These are phyloP conservation scores for Stellera chamaejasme DNA, from an alignment of 345 rosid genomes.

Conservation along the genomic window DNA sequence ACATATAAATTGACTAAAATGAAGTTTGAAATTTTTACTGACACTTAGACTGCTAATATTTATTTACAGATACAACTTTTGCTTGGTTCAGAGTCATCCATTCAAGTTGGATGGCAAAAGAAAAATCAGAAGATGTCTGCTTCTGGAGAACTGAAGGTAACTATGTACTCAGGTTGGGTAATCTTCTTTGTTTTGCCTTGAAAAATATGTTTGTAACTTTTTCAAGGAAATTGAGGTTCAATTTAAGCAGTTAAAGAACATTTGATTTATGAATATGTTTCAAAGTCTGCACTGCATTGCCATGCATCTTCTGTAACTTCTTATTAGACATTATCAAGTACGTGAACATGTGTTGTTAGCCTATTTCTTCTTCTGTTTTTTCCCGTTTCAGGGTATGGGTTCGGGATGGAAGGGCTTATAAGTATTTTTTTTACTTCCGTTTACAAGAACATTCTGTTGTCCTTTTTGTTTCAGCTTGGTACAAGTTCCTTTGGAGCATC, in stretches of 20 bases:
- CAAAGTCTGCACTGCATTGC: not conserved
- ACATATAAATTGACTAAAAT: no score
- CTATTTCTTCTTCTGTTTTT: not conserved
- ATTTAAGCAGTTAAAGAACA: not conserved
- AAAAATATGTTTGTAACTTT: no score
- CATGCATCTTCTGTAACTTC: not conserved
- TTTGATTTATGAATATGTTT: not conserved
- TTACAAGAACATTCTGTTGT: not conserved
- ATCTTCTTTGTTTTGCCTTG: not conserved
- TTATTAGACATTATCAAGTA: no score
- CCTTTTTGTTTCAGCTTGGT: conserved; percentile 48
- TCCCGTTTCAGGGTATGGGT: not conserved
- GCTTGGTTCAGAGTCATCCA: conserved; percentile 69
- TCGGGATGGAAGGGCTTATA: not conserved
- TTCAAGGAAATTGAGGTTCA: no score
- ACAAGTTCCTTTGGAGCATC: conserved; percentile 67
- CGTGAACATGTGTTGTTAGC: no score
- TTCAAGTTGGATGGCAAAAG: conserved; percentile 80
- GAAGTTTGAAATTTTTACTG: conserved; percentile 7
- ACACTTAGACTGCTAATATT: conserved; percentile 6
- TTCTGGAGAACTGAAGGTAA: conserved; percentile 69
- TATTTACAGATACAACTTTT: conserved; percentile 63
- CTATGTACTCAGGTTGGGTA: conserved; percentile 4
- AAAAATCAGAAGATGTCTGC: conserved; percentile 74
- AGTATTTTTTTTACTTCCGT: not conserved